phyloP scores from a whole-genome alignment of 108 stramenopile genomes.

The Cyclotella atomus region DNA sequence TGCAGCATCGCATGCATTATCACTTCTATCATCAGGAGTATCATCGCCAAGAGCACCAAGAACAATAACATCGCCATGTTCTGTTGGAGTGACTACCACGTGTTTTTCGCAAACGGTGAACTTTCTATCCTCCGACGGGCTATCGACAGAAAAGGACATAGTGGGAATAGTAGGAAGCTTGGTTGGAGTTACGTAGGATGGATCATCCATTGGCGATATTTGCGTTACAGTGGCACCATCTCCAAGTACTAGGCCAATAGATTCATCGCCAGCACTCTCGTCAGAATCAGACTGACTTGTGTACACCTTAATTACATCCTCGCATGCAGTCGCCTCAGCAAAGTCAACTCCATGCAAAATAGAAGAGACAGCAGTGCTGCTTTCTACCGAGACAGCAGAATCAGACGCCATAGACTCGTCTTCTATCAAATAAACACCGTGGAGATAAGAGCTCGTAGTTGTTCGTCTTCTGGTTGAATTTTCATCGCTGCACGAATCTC shows the following conservation, averaged over 20 bases:
- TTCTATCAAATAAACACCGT: not conserved
- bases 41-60: not conserved
- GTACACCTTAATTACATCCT: not conserved
- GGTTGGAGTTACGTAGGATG: not conserved
- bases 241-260: no score
- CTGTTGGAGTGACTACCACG: conserved; percentile 1
- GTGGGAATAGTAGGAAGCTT: not conserved
- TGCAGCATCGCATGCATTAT: no score
- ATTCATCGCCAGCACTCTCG: not conserved
- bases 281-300: not conserved
- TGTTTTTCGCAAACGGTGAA: not conserved
- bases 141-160: not conserved
- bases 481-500: no score
- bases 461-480: not conserved
- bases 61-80: conserved; percentile 5
- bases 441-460: not conserved
- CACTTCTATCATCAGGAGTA: not conserved
- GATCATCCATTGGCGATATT: not conserved
- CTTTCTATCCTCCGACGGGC: not conserved
- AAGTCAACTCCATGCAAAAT: conserved; percentile 1
- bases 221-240: not conserved
- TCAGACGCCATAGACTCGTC: no score
- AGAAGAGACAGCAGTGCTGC: not conserved
- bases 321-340: not conserved
- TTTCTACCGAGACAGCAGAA: no score